Evolutionary conservation across 2,329 filamentous ascomycete species (phyloP).

Genomic region (Fusarium fracticaudum): DNA sequence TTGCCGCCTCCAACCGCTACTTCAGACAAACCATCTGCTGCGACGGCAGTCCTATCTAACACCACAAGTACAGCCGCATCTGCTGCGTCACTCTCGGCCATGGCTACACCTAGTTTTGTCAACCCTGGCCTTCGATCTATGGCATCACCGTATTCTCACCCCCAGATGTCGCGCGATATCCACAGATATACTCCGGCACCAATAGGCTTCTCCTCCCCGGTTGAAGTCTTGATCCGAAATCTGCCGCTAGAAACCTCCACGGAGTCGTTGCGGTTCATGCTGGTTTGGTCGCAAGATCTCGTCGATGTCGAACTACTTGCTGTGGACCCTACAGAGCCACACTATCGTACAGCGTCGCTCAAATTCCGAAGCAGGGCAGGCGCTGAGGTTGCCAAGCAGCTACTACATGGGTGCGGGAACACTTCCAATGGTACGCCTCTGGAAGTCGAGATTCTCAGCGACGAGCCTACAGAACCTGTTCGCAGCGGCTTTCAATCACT

Average conservation of each 20-base stretch:
- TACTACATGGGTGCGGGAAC: slow-evolving; percentile 64
- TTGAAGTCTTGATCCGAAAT: slow-evolving; percentile 61
- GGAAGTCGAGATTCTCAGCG: slow-evolving; percentile 63
- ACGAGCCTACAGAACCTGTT: slow-evolving; percentile 53
- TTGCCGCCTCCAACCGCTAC: slow-evolving; percentile 40
- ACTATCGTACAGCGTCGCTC: slow-evolving; percentile 62
- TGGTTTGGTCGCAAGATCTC: slow-evolving; percentile 67
- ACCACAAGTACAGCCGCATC: neutral
- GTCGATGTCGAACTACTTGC: slow-evolving; percentile 61
- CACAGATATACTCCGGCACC: slow-evolving; percentile 53
- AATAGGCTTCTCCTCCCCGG: slow-evolving; percentile 49
- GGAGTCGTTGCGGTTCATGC: slow-evolving; percentile 65
- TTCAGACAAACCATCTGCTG: slow-evolving; percentile 18
- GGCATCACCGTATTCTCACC: slow-evolving; percentile 48
- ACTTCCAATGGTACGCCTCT: slow-evolving; percentile 50
- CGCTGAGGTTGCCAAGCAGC: slow-evolving; percentile 65
- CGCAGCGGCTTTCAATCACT: slow-evolving; percentile 68
- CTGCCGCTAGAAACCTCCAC: slow-evolving; percentile 64
- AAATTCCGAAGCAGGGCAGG: slow-evolving; percentile 63
- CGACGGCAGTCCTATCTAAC: slow-evolving; percentile 1
- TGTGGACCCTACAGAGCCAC: slow-evolving; percentile 59
- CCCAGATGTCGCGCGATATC: slow-evolving; percentile 52
- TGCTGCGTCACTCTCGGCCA: slow-evolving; percentile 41
- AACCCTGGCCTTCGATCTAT: slow-evolving; percentile 50
- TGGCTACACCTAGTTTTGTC: slow-evolving; percentile 58